Evolutionary conservation across 768 basidiomycete species (phyloP), one percentile per base, ranked within the genome.

Genomic region (Cystofilobasidium capitatum): DNA sequence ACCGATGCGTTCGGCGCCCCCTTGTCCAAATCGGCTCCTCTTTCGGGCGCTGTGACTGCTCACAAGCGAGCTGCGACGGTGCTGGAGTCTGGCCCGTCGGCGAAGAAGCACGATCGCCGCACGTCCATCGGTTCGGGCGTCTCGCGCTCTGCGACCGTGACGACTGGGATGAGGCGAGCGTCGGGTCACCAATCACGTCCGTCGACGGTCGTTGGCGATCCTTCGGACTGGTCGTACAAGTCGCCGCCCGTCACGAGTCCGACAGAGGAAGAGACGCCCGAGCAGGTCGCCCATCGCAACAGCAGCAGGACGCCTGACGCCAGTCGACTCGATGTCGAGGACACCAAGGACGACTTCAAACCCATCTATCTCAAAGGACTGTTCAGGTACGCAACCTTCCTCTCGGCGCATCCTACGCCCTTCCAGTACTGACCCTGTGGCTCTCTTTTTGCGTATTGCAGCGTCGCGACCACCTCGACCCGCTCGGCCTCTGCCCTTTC

Each of bases 341-440:
- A 80, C 66, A 75, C 81, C n/a, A 79, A 82, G 71, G 86, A 85
- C 77, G 88, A 89, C 66, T 87, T 90, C 74, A 98, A 97, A 79
- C 90, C 96, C 0, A 85, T 97, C 55, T 94, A 90, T 78, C 79
- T 98, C 74, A 99, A 98, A 78, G 96, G 96, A 8, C 75, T 99
- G 58, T 97, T 99, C 80, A 92, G 89, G 86, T 89, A 70, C 58
- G 71, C 47, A 10, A 54, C 24, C 8, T 10, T 26, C 71, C 81
- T 78, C 57, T 47, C 14, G 26, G 7, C 31, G 42, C 20, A 16
- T n/a, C 29, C 16, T 45, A 29, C 42, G 31, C 24, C 9, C 29
- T 20, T 3, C 22, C 9, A 36, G 16, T 0, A 17, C 49, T 49
- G n/a, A 24, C 9, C 37, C 8, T 13, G 3, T 55, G n/a, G 14